Evolutionary conservation across 345 rosid species (phyloP), one percentile per base, ranked within the genome.

Genomic region (Arabis hirsuta): DNA sequence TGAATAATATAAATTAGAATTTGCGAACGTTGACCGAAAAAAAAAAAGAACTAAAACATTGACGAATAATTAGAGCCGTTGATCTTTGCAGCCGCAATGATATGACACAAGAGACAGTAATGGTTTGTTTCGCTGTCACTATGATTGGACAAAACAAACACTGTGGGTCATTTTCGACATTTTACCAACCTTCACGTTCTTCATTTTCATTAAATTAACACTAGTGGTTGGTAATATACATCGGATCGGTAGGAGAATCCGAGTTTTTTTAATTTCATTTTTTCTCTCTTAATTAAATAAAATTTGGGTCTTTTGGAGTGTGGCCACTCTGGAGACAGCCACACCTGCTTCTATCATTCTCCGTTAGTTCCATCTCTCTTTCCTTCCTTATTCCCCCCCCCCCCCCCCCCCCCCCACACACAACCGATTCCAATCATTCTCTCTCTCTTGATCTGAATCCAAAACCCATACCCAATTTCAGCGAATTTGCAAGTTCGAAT

Each of bases 241-340:
- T 67, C 54, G 77, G 71, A 65, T 66, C 48, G 50, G 58, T 54
- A 57, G 32, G 43, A 50, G 58, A 67, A 58, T 60, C 73, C 29
- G 36, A 43, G 16, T 56, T 68, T 14, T 63, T 19, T 43, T n/a
- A 67, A 36, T 51, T 51, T 36, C 54, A 34, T 51, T 50, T 5
- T 32, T 2, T 9, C 0, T 20, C 4, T 52, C 20, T 50, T 11
- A 24, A 12, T 4, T 11, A 0, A n/a, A 12, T 4, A 6, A 0
- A n/a, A 22, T 22, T 12, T 47, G 1, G 2, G 10, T 29, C 14
- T 24, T 38, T 54, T 22, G 26, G 67, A 36, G 80, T 47, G 76
- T 74, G 84, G 79, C 80, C 83, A 76, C 76, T 77, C 54, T 48
- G 47, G 76, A 76, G 80, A 77, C 82, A 76, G 47, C 27, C 74